Evolutionary conservation across 208 protist genomes (phyloP), one percentile per base, ranked within the genome.

Genomic region (Leishmania tarentolae): DNA sequence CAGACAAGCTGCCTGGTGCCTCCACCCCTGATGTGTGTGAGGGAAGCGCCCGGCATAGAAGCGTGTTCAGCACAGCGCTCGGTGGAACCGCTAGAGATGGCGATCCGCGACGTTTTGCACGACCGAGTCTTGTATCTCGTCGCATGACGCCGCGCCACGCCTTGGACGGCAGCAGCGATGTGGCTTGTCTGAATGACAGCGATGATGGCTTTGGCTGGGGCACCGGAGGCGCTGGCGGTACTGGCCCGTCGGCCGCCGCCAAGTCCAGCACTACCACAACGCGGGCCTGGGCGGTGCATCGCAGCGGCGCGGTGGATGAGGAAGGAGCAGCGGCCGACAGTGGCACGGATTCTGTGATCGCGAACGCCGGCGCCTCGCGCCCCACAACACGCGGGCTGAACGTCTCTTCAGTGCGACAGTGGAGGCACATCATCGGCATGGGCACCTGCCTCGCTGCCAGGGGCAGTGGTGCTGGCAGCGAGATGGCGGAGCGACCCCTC

Each of bases 381-480:
- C 78, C 88, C 13, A 95, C 91, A n/a, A 96, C 93, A 15, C 90
- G 87, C n/a, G 80, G 81, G 42, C 84, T 96, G 7, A 92, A 92
- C 77, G 90, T 92, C 28, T 77, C 87, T 6, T 96, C 93, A 5
- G 70, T 93, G 44, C 80, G 83, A 50, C 85, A 94, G 70, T 96
- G 93, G 93, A 86, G 87, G n/a, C 79, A 87, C 61, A 76, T 73
- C 1, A 87, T 91, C 68, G 86, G 82, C 73, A 47, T 76, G 68
- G 80, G 75, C 28, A 40, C 53, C 61, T 37, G 2, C 28, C 66
- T 52, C 46, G 57, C 35, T 63, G 9, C 87, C 74, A 42, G 71
- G 53, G 66, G 17, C 75, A 7, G 71, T 81, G 5, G 37, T 69
- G 46, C 44, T 86, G 75, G n/a, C 77, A 69, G 72, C 61, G 73